Evolutionary conservation across 73 alveolate genomes (phyloP).

Genomic region (Blepharisma stoltei): DNA sequence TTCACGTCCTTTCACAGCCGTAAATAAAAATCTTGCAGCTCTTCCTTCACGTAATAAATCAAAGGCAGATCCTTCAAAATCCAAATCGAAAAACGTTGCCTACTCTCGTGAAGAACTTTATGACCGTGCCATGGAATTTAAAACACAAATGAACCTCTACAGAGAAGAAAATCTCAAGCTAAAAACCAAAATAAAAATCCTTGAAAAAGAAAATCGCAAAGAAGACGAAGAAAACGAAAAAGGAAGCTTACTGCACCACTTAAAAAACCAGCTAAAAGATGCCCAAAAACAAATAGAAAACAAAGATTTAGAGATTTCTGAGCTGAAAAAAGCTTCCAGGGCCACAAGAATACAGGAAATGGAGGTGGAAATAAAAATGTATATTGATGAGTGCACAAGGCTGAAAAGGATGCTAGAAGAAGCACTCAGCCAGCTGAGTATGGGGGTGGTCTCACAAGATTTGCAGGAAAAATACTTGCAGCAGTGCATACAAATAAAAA

Average conservation of each 20-base stretch:
- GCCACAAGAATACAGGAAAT: conserved; percentile 48
- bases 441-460: neutral
- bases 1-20: conserved; percentile 2
- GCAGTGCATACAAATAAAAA: conserved; percentile 16
- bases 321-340: conserved; percentile 50
- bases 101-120: conserved; percentile 2
- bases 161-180: conserved; percentile 52
- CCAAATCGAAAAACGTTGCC: neutral
- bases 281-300: neutral
- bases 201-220: conserved; percentile 41
- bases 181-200: conserved; percentile 40
- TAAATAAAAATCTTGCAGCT: neutral
- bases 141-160: conserved; percentile 23
- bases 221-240: conserved; percentile 46
- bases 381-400: conserved; percentile 66
- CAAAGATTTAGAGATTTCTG: conserved; percentile 22
- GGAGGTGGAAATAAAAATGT: conserved; percentile 56
- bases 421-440: conserved; percentile 15
- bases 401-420: conserved; percentile 51
- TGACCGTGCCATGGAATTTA: neutral
- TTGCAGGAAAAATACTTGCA: conserved; percentile 10
- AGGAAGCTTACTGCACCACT: conserved; percentile 13
- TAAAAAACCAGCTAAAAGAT: conserved; percentile 22
- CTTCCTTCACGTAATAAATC: neutral
- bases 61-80: neutral